Evolutionary conservation across 768 basidiomycete genomes (phyloP).

Genomic region (Phaeotremella skinneri): DNA sequence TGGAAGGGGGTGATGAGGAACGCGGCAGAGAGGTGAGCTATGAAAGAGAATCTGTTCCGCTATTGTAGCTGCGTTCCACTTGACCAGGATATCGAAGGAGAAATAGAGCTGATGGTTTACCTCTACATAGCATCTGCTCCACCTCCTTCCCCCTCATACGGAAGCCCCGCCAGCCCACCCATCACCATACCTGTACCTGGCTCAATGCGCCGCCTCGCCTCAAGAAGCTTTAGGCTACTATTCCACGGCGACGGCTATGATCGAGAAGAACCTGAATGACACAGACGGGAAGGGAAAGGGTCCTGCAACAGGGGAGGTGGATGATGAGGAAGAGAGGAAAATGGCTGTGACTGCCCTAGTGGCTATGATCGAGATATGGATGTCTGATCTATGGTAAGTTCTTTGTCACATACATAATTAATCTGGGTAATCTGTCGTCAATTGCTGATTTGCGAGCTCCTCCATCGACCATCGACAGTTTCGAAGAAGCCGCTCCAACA

Average conservation of each 20-base stretch:
- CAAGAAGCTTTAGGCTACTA: slow-evolving; percentile 70
- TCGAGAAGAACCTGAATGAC: slow-evolving; percentile 57
- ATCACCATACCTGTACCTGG: slow-evolving; percentile 83
- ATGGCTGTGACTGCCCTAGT: slow-evolving; percentile 76
- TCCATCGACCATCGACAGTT: slow-evolving; percentile 55
- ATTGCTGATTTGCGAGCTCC: neutral
- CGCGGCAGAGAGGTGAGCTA: slow-evolving; percentile 65
- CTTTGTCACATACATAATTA: neutral
- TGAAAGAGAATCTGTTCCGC: neutral
- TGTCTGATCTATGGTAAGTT: slow-evolving; percentile 86
- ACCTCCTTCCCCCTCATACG: slow-evolving; percentile 57
- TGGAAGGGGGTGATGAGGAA: slow-evolving; percentile 76
- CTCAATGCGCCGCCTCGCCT: slow-evolving; percentile 78
- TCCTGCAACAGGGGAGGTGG: slow-evolving; percentile 57
- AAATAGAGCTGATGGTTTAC: neutral
- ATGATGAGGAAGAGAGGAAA: slow-evolving; percentile 54
- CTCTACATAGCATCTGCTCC: slow-evolving; percentile 59
- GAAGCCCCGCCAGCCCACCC: slow-evolving; percentile 56
- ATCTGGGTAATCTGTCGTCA: neutral
- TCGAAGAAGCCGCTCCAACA: slow-evolving; percentile 75
- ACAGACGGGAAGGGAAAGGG: slow-evolving; percentile 61
- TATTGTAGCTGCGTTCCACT: slow-evolving; percentile 7
- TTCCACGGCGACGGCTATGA: slow-evolving; percentile 55
- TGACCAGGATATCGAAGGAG: neutral
- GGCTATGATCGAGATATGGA: slow-evolving; percentile 93